Evolutionary conservation across 2,329 filamentous ascomycete genomes (phyloP), one percentile per base, ranked within the genome.

Genomic region (Pseudogymnoascus sp.): DNA sequence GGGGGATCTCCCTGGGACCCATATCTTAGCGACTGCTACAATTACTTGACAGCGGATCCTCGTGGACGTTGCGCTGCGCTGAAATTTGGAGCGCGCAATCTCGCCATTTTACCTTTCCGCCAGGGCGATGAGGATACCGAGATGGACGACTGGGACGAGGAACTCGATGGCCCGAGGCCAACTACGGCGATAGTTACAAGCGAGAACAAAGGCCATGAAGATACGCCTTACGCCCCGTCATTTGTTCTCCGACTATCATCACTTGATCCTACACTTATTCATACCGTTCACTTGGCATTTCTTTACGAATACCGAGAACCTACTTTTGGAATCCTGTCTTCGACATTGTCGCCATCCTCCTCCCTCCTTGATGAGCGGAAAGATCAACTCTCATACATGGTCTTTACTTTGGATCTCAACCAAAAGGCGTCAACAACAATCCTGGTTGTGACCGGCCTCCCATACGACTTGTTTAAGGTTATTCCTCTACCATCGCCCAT

Each of bases 281-380:
- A 96, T 75, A 92, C 93, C 58, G 86, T 97, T 71, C 91, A 96
- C 72, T 84, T 99, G 71, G 88, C 90, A 62, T 99, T 99, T 74
- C 79, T 99, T 67, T 85, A 97, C 81, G 93, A 97, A 78, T 99
- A 99, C 75, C 88, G 94, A 74, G 94, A 97, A 75, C 93, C 94
- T 10, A 99, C 94, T 0, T 96, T 99, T 77, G 94, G 93, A 62
- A 92, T 99, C 64, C 80, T 99, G 42, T 94, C 91, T 55, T 90
- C 92, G 1, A 87, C 86, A 60, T 79, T 85, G 66, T 81, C 87
- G 36, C 85, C 88, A 12, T 92, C 92, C n/a, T 81, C 82, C 62
- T 87, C 90, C 2, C 79, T 97, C 61, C 76, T 87, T 27, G 77
- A 82, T 65, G 89, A 92, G 70, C 84, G 91, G 66, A 94, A 88